These are phyloP conservation scores for Termitomyces sp. DNA, from an alignment of 768 basidiomycete species.

Conservation along the genomic window DNA sequence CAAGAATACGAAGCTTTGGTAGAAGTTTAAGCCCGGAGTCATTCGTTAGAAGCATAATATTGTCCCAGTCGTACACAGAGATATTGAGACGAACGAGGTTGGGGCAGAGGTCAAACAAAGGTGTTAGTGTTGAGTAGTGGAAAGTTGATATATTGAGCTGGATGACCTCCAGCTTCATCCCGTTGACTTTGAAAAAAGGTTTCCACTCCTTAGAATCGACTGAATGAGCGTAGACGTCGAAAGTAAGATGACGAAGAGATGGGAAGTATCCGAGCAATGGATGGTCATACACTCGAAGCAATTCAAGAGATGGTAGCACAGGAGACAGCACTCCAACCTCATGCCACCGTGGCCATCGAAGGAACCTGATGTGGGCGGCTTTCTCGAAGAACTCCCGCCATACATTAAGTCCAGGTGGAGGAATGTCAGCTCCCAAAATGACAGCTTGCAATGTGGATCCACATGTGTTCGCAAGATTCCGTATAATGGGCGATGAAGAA, in stretches of 20 bases:
- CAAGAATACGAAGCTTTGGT: slow-evolving; percentile 9
- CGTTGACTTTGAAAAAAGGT: slow-evolving; percentile 6
- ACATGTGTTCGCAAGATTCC: slow-evolving; percentile 3
- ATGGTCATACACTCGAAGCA: background rate
- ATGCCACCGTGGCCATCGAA: background rate
- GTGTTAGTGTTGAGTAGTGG: background rate
- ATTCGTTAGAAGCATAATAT: background rate
- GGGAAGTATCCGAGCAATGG: background rate
- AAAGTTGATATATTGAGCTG: background rate
- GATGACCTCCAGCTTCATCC: slow-evolving; percentile 8
- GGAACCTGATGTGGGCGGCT: slow-evolving; percentile 4
- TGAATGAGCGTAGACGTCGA: background rate
- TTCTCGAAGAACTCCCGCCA: slow-evolving; percentile 11
- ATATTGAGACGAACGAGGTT: slow-evolving; percentile 13
- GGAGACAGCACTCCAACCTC: background rate
- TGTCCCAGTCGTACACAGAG: slow-evolving; percentile 4
- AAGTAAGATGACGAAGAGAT: slow-evolving; percentile 12
- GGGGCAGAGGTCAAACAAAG: slow-evolving; percentile 1
- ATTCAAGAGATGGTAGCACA: slow-evolving; percentile 1
- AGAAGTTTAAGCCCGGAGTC: slow-evolving; percentile 3
- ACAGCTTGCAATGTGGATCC: slow-evolving; percentile 9
- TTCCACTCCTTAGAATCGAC: background rate
- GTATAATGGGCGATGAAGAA: slow-evolving; percentile 1
- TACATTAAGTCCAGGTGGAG: background rate
- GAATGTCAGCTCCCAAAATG: background rate